Conservation (phyloP, 2,329 filamentous ascomycete genomes). For the Fusarium sp. region DNA sequence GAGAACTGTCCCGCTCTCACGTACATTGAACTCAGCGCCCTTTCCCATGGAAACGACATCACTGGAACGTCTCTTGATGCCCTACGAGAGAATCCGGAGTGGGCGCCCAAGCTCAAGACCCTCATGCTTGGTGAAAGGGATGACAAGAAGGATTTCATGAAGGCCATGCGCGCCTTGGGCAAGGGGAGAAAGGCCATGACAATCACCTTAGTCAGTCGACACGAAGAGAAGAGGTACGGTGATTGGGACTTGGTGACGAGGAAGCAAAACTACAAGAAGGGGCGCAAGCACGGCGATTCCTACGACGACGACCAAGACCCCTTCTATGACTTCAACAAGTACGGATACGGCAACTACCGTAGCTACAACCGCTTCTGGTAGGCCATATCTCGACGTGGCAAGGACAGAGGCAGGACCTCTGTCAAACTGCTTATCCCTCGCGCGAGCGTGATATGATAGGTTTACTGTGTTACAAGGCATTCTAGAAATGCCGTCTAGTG, state of each 20-base stretch:
- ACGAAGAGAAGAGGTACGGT: slow-evolving; percentile 20
- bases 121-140: background rate
- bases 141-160: slow-evolving; percentile 17
- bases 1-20: background rate
- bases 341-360: background rate
- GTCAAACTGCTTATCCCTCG: background rate
- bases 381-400: background rate
- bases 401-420: background rate
- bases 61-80: slow-evolving; percentile 3
- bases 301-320: background rate
- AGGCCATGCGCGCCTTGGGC: slow-evolving; percentile 16
- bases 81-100: slow-evolving; percentile 12
- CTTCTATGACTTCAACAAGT: too few species aligned
- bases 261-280: slow-evolving; percentile 5
- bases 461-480: background rate
- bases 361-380: background rate
- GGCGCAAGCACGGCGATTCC: background rate
- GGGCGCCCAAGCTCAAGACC: slow-evolving; percentile 18
- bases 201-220: background rate
- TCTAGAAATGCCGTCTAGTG: background rate
- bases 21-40: slow-evolving; percentile 8
- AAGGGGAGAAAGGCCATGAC: slow-evolving; percentile 14
- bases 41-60: background rate
- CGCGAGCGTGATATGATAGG: background rate
- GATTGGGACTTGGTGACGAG: slow-evolving; percentile 8